Percentiles rank a stretch among this genome's conserved stretches.
These are phyloP conservation scores for Solanum dulcamara DNA, from an alignment of 257 asterid species.

Conservation along the genomic window DNA sequence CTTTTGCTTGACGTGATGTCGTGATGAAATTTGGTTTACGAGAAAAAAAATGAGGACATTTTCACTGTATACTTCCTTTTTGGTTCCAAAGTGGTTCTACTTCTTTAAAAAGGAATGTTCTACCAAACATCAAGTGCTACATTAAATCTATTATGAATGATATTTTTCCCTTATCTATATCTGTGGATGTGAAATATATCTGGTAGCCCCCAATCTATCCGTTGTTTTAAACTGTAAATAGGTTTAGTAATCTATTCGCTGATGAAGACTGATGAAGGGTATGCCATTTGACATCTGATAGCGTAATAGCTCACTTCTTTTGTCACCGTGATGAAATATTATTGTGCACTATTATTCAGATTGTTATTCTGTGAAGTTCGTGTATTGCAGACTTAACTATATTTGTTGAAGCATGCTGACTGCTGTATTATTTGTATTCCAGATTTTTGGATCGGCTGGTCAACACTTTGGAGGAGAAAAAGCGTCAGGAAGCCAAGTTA, in stretches of 20 bases:
- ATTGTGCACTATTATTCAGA: neutral
- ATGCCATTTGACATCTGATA: neutral
- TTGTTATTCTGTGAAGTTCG: neutral
- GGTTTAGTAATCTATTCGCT: neutral
- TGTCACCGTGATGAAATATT: neutral
- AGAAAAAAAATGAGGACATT: neutral
- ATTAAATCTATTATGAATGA: neutral
- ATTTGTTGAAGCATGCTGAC: neutral
- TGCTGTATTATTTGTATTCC: constrained; percentile 14
- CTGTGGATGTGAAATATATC: neutral
- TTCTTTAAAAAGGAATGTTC: neutral
- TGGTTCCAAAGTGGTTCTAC: neutral
- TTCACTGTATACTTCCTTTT: neutral
- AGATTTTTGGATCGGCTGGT: constrained; percentile 89
- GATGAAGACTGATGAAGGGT: neutral
- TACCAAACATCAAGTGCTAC: neutral
- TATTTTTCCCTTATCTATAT: neutral
- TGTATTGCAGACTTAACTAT: neutral
- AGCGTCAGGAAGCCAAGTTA: constrained; percentile 70
- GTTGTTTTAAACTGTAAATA: neutral
- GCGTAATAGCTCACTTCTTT: neutral
- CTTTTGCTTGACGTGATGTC: neutral
- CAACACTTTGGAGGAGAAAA: constrained; percentile 85
- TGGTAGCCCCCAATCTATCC: neutral
- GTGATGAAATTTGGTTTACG: neutral